Base-by-base conservation (phyloP, 75 land plant genomes). In the Selaginella tamariscina region DNA sequence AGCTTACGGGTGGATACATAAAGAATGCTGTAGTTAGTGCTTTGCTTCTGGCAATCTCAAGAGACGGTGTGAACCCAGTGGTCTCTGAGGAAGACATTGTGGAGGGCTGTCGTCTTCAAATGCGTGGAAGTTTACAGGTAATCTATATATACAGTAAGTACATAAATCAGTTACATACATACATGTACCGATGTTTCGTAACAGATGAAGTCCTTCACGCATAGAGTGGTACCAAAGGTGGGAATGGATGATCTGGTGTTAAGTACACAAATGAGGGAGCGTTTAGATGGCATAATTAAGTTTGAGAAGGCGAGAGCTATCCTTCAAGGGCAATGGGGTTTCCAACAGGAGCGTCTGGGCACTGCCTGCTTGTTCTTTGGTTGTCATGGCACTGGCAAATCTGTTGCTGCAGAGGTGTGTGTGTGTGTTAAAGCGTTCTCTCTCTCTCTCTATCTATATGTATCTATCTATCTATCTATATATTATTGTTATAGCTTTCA, bases 101-200 rank as follows among this genome's bases (percentile, higher is more conserved):
- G 15, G 32, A 54, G 32, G 75, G 75, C 21, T 74, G 75, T 32
- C 75, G 75, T 2, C 26, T 74, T 21, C 75, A 74, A 32, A 74
- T 74, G 75, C 75, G 75, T 32, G 74, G 75, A n/a, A 74, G 74
- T 22, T 32, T 74, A 31, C 75, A 74, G 74, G 75, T 71, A 68
- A 27, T 31, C 20, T 29, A 33, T 20, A 27, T 5, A 33, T 65
- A 33, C 26, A 20, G 2, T 65, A 29, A 31, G n/a, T 18, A 5
- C 32, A 8, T 29, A 8, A 27, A 65, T 31, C 27, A n/a, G n/a
- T 60, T 60, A 18, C 23, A 18, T 13, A 60, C 64, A 15, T 11
- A 60, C 22, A 60, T 15, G 21, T 15, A 9, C 64, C 22, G 64
- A 23, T 60, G 15, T 60, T 60, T 13, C 21, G n/a, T 11, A 32